Evolutionary conservation across 257 asterid genomes (phyloP), one percentile per base, ranked within the genome.

Genomic region (Coffea canephora): DNA sequence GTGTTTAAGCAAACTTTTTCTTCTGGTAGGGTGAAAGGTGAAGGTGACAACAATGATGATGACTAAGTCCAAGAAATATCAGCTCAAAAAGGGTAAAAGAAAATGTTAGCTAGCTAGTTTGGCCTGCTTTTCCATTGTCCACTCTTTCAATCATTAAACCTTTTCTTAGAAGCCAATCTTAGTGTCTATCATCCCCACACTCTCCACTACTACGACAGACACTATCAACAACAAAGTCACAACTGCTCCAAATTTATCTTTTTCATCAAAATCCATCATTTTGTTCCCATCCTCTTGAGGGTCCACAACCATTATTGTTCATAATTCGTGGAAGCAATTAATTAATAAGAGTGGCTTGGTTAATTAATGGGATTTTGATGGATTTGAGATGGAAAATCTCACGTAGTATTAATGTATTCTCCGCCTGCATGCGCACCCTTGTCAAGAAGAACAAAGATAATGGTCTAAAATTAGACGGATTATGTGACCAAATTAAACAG

Each of bases 161-260:
- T 79, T 82, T 43, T 73, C 89, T 83, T 83, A 76, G 85, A 86
- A 83, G 81, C 82, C 85, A 83, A 75, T 71, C 75, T 49, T 80
- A 2, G 76, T n/a, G 31, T 15, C 66, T 21, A 19, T 54, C 23
- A 59, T 59, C 64, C 27, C 25, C 66, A 7, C 8, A 43, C 27
- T 8, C 23, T 13, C 46, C n/a, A 31, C 69, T 36, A 36, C 46
- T 62, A 19, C 73, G 34, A 39, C 83, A 59, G 66, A 19, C 62
- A 55, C 66, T 23, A 19, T 59, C 66, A 59, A 59, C 66, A 59
- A 54, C 59, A 54, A 49, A 54, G 59, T 15, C 59, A 19, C 59
- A 54, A 27, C 69, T 27, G 69, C 69, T 27, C 36, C 39, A 64
- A 64, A 25, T 11, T 25, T 12, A 27, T 25, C 70, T 27, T 66